Percentiles rank a stretch among this genome's conserved stretches.
Conservation (phyloP, 2,329 filamentous ascomycete species). For the Calonectria leucothoes region DNA sequence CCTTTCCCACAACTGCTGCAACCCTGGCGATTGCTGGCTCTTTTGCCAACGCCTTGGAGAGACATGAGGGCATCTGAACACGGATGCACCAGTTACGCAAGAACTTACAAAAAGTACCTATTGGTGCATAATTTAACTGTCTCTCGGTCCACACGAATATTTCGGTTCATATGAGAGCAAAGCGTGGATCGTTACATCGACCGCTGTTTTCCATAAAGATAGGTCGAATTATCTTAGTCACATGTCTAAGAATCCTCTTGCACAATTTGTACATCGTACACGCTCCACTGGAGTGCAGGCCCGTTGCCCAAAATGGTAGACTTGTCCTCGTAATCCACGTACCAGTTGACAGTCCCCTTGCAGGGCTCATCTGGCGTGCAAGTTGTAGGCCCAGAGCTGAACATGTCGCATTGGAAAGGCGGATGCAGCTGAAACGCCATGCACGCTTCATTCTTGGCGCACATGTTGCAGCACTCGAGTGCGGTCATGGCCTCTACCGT, state of each 20-base stretch:
- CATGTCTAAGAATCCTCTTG: background rate
- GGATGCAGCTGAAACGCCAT: background rate
- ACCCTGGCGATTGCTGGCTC: no score
- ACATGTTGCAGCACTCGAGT: background rate
- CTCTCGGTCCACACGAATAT: no score
- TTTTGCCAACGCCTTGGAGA: no score
- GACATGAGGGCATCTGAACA: no score
- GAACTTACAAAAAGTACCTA: no score
- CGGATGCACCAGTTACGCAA: no score
- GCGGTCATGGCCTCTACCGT: background rate
- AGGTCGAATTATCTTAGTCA: no score
- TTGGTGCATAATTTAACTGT: no score
- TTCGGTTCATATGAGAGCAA: no score
- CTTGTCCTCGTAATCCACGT: background rate
- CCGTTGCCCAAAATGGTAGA: background rate
- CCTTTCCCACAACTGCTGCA: no score
- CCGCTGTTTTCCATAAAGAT: no score
- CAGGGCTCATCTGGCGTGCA: background rate
- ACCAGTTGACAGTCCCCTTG: background rate
- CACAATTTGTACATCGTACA: background rate
- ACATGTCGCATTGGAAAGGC: background rate
- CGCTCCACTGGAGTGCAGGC: background rate
- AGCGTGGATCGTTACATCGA: no score
- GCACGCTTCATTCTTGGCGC: background rate
- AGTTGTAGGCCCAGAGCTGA: background rate